Percentiles rank a stretch among this genome's conserved stretches.
Conservation (phyloP, 495 filamentous ascomycete genomes). For the Acidomyces sp. region DNA sequence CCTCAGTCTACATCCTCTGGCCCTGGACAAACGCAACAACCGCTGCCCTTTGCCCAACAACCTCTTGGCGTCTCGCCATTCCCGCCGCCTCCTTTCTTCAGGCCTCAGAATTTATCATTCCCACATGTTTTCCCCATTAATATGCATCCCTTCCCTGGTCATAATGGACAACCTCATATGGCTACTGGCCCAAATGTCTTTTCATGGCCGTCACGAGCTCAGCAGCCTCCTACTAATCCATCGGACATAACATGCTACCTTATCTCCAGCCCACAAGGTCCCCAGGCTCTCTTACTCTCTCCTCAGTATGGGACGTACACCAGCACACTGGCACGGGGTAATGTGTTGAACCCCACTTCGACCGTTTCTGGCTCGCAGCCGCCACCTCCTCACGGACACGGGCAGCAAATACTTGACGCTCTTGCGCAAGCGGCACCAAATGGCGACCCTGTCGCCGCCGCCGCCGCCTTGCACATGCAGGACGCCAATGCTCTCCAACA, state of each 20-base stretch:
- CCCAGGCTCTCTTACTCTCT: conserved; percentile 22
- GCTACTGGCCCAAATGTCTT: not conserved
- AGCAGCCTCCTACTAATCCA: not conserved
- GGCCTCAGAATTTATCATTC: no score
- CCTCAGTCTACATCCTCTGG: not conserved
- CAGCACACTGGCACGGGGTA: conserved; percentile 10
- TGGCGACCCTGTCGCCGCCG: conserved; percentile 1
- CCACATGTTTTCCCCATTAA: no score
- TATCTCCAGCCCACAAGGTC: conserved; percentile 23
- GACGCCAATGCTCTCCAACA: not conserved
- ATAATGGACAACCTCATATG: not conserved
- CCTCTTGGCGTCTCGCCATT: no score
- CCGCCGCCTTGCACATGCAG: not conserved
- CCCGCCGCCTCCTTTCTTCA: no score
- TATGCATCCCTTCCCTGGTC: not conserved
- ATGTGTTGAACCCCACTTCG: conserved; percentile 13
- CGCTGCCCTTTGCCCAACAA: not conserved
- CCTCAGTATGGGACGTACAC: conserved; percentile 20
- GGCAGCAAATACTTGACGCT: conserved; percentile 1
- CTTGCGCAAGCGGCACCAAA: not conserved
- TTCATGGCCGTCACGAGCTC: no score
- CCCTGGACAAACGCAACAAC: not conserved
- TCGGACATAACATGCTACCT: conserved; percentile 18
- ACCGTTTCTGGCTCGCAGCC: not conserved
- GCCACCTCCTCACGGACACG: conserved; percentile 4